Evolutionary conservation across 192 early-diverging fungal genomes (phyloP).

Genomic region (Backusella morwellensis): DNA sequence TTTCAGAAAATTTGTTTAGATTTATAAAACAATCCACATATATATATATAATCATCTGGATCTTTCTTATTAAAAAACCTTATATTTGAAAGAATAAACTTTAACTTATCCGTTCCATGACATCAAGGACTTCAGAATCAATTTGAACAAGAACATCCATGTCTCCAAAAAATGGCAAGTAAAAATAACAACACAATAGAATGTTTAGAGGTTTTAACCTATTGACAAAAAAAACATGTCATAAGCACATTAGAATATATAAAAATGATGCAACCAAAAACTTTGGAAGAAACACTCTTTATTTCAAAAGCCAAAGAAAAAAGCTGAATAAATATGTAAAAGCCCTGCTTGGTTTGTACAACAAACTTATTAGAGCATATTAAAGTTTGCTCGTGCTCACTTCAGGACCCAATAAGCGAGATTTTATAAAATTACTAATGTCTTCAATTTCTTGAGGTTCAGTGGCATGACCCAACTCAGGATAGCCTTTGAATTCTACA

Average conservation of each 20-base stretch:
- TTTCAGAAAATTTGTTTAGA: neutral
- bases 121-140: too few relatives aligned
- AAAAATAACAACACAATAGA: too few relatives aligned
- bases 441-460: slow-evolving; percentile 4
- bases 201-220: too few relatives aligned
- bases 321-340: neutral
- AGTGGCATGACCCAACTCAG: slow-evolving; percentile 72
- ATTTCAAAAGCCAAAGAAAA: neutral
- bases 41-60: neutral
- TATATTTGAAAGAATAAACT: too few relatives aligned
- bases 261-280: too few relatives aligned
- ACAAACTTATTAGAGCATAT: neutral
- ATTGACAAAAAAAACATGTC: too few relatives aligned
- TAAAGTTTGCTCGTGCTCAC: slow-evolving; percentile 1
- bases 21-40: neutral
- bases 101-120: too few relatives aligned
- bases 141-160: too few relatives aligned
- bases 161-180: too few relatives aligned
- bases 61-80: too few relatives aligned
- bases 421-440: slow-evolving; percentile 5
- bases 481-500: slow-evolving; percentile 75
- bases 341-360: neutral
- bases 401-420: neutral
- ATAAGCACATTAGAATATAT: too few relatives aligned
- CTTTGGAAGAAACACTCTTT: neutral